phyloP scores from a whole-genome alignment of 208 protist species.

The Lotmaria passim region DNA sequence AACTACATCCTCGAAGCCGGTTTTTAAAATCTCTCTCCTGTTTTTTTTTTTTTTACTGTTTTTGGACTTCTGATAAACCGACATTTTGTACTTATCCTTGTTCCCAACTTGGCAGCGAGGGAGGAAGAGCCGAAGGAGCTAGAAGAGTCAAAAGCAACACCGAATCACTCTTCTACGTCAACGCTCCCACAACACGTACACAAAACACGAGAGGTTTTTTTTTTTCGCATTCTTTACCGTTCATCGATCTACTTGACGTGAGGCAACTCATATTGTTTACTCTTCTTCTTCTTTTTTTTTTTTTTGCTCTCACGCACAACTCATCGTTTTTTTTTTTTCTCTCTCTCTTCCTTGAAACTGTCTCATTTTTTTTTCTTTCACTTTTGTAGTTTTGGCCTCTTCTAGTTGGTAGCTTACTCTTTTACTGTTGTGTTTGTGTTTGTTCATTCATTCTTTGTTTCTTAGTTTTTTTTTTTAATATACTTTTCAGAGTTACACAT shows the following conservation, averaged over 20 bases:
- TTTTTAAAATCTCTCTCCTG: too few species aligned
- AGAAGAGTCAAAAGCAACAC: too few species aligned
- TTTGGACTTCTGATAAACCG: too few species aligned
- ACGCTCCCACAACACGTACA: too few species aligned
- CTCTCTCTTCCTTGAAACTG: neutral
- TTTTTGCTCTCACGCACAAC: neutral
- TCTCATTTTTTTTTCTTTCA: slow-evolving; percentile 1
- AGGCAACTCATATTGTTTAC: neutral
- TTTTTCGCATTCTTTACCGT: neutral
- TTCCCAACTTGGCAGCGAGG: too few species aligned
- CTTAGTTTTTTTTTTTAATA: neutral
- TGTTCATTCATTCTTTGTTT: neutral
- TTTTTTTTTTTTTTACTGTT: too few species aligned
- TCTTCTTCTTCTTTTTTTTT: too few species aligned
- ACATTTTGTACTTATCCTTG: too few species aligned
- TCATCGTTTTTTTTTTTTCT: slow-evolving; percentile 13
- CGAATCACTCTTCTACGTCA: too few species aligned
- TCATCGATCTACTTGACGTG: neutral
- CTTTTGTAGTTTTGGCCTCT: neutral
- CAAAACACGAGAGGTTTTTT: neutral
- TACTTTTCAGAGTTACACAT: too few species aligned
- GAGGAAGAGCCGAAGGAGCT: too few species aligned
- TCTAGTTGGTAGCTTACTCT: neutral
- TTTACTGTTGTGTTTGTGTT: neutral
- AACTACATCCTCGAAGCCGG: too few species aligned